Evolutionary conservation across 139 green algal genomes (phyloP).

Genomic region (Monoraphidium neglectum): DNA sequence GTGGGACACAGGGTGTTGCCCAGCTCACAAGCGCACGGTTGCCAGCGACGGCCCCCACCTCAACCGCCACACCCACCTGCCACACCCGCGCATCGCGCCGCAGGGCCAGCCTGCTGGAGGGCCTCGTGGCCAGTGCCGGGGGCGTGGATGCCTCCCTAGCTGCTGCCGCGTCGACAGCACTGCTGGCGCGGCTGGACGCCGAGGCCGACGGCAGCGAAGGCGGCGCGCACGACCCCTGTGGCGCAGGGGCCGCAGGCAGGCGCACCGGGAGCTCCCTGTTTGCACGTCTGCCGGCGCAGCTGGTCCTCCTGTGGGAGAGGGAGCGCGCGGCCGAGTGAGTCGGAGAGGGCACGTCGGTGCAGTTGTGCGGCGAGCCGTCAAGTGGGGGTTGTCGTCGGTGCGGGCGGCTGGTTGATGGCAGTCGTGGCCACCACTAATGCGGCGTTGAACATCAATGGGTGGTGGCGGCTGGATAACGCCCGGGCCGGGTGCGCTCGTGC

Average conservation of each 20-base stretch:
- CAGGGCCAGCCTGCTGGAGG: slow-evolving; percentile 61
- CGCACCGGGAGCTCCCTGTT: not conserved
- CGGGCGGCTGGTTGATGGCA: no score
- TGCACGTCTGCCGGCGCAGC: not conserved
- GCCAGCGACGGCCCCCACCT: not conserved
- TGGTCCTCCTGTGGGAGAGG: slow-evolving; percentile 19
- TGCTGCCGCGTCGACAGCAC: slow-evolving; percentile 39
- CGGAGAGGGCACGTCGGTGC: slow-evolving; percentile 2
- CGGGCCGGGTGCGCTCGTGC: no score
- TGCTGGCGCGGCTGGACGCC: slow-evolving; percentile 46
- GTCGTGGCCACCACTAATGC: not conserved
- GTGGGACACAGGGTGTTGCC: no score
- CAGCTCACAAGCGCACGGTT: not conserved
- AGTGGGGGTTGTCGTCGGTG: not conserved
- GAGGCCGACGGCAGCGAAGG: not conserved
- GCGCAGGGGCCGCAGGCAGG: not conserved
- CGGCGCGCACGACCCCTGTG: no score
- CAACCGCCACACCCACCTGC: not conserved
- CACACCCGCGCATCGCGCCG: not conserved
- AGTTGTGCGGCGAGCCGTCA: not conserved
- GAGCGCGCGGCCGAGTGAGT: slow-evolving; percentile 5
- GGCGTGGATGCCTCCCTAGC: slow-evolving; percentile 74
- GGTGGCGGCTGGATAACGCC: no score
- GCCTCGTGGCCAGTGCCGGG: slow-evolving; percentile 80
- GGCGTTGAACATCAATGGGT: not conserved